Conservation (phyloP, 2,329 filamentous ascomycete genomes). For the Lomentospora prolificans region DNA sequence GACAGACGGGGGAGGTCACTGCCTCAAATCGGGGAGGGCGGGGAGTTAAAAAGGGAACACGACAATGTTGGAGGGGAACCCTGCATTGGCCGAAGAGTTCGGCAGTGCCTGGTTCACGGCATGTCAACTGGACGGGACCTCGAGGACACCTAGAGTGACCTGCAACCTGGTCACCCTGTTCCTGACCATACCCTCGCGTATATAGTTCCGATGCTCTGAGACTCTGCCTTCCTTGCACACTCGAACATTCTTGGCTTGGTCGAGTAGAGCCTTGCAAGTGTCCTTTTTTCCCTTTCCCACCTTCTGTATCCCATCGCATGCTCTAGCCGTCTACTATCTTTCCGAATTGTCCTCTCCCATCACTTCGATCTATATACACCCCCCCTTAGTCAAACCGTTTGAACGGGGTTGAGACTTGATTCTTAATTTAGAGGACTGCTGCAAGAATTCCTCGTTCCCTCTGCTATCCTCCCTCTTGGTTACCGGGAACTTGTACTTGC, state of each 20-base stretch:
- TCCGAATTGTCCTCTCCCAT: neutral
- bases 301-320: neutral
- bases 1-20: neutral
- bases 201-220: neutral
- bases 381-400: no score
- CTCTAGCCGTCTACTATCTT: no score
- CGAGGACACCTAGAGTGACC: neutral
- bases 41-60: neutral
- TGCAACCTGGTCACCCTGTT: neutral
- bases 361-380: no score
- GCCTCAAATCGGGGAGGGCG: neutral
- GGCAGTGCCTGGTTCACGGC: neutral
- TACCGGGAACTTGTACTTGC: no score
- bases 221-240: neutral
- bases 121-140: neutral
- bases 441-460: neutral
- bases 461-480: neutral
- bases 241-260: neutral
- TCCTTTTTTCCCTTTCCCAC: neutral
- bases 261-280: neutral
- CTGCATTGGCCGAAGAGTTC: constrained; percentile 1
- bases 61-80: neutral
- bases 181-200: neutral
- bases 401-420: no score
- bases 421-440: no score